These are phyloP conservation scores for Cryptosporidium tyzzeri DNA, from an alignment of 169 alveolate genomes.

Conservation along the genomic window DNA sequence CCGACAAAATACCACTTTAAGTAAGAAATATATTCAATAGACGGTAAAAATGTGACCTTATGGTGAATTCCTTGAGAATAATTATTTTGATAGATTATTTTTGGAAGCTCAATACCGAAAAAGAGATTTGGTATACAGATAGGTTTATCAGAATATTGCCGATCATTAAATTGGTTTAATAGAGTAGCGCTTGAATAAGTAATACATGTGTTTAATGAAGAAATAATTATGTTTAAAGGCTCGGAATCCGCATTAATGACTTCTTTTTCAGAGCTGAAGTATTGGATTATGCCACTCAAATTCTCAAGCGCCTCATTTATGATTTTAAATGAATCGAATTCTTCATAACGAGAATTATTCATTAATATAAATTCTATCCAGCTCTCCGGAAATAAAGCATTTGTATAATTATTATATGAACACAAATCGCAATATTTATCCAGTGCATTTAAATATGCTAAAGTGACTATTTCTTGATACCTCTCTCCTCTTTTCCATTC, in stretches of 20 bases:
- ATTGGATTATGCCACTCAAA: not conserved
- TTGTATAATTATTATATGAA: not conserved
- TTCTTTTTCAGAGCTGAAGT: not conserved
- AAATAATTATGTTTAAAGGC: not conserved
- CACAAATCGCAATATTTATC: constrained; percentile 11
- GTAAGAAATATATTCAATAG: constrained; percentile 28
- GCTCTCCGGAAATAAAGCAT: not conserved
- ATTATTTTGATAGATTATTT: not conserved
- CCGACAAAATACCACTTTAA: constrained; percentile 52
- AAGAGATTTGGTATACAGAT: constrained; percentile 16
- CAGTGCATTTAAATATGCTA: constrained; percentile 33
- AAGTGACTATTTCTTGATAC: constrained; percentile 27
- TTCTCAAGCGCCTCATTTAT: not conserved
- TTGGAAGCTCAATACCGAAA: constrained; percentile 36
- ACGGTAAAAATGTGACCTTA: constrained; percentile 51
- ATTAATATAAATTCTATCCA: constrained; percentile 25
- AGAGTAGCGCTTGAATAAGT: not conserved
- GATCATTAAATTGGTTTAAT: not conserved
- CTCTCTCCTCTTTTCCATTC: constrained; percentile 5
- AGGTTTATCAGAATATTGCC: not conserved
- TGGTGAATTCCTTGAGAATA: not conserved
- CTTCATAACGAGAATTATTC: not conserved
- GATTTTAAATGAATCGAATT: not conserved
- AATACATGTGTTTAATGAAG: constrained; percentile 23
- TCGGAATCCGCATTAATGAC: not conserved